Evolutionary conservation across 164 flowering plant genomes (phyloP), one percentile per base, ranked within the genome.

Genomic region (Cinnamomum micranthum): DNA sequence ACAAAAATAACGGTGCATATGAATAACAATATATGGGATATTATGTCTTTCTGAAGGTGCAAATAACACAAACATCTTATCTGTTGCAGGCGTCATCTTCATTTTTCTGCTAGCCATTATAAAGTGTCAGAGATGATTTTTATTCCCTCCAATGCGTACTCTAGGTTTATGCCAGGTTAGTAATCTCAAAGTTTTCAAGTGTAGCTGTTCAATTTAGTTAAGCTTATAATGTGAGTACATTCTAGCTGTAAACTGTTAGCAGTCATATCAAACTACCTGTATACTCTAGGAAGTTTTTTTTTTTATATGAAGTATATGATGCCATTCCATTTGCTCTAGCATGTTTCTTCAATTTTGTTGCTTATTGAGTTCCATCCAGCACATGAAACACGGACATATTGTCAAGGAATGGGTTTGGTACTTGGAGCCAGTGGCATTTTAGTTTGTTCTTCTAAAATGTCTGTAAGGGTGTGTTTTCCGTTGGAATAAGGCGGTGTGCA

Each of bases 31-130:
- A 41, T 31, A 31, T 31, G 35, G 35, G 6, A 31, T 31, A 31
- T 31, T 31, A 4, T 31, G 35, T 31, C 35, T 31, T 31, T 14
- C 59, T 55, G 17, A 55, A 55, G 20, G n/a, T 55, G n/a, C 60
- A 55, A 55, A 55, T 55, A 14, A 55, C 69, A 12, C 28, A 31
- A 27, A 67, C 11, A 13, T 67, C 28, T 23, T 64, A 14, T 74
- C 47, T 51, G 11, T n/a, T 74, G 76, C 76, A 74, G 76, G 51
- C 68, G 67, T 50, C 52, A 15, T 59, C 9, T 2, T 47, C 68
- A 23, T 47, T 69, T 23, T 74, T 52, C 33, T 68, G 50, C 62
- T 15, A 4, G 71, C 27, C 76, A 55, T 52, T 27, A 51, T 9
- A 41, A 68, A 52, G 25, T 58, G 20, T 68, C 60, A 68, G 52